A percentile compares a stretch with the other conserved stretches of the same genome.
phyloP scores from a whole-genome alignment of 2,329 filamentous ascomycete genomes.

The Hortaea sp. region DNA sequence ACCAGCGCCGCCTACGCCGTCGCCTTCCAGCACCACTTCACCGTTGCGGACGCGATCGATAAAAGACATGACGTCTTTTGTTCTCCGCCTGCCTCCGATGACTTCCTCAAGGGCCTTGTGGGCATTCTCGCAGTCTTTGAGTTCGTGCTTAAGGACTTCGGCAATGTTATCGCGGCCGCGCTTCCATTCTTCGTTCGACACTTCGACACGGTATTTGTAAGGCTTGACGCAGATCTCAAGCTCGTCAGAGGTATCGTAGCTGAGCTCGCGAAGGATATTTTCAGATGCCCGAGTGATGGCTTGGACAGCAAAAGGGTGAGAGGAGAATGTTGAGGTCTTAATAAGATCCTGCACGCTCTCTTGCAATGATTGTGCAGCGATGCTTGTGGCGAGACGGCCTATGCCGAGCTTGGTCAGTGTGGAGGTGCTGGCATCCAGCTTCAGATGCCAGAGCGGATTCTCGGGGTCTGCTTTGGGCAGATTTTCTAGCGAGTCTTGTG shows the following conservation, averaged over 20 bases:
- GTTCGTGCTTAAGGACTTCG: slow-evolving; percentile 72
- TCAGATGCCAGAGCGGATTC: slow-evolving; percentile 83
- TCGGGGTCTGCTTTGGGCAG: slow-evolving; percentile 78
- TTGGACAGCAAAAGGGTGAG: slow-evolving; percentile 83
- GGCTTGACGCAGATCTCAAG: slow-evolving; percentile 99
- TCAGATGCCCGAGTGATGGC: slow-evolving; percentile 88
- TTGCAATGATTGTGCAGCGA: slow-evolving; percentile 82
- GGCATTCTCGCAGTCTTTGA: slow-evolving; percentile 73
- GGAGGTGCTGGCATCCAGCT: slow-evolving; percentile 84
- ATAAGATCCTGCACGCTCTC: slow-evolving; percentile 72
- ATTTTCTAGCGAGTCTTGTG: slow-evolving; percentile 40
- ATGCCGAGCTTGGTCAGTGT: slow-evolving; percentile 90
- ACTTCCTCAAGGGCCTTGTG: slow-evolving; percentile 63
- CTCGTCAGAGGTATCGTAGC: slow-evolving; percentile 95
- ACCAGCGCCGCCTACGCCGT: slow-evolving; percentile 71
- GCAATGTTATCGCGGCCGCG: slow-evolving; percentile 75
- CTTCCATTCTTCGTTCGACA: slow-evolving; percentile 81
- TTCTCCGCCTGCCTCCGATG: slow-evolving; percentile 72
- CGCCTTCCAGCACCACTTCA: slow-evolving; percentile 69
- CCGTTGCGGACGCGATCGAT: slow-evolving; percentile 84
- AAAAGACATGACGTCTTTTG: slow-evolving; percentile 82
- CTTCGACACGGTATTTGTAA: slow-evolving; percentile 95
- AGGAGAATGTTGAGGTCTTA: slow-evolving; percentile 69
- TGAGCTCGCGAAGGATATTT: slow-evolving; percentile 82
- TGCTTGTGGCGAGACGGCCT: slow-evolving; percentile 80